phyloP scores from a whole-genome alignment of 768 basidiomycete species.

The Lactarius psammicola region DNA sequence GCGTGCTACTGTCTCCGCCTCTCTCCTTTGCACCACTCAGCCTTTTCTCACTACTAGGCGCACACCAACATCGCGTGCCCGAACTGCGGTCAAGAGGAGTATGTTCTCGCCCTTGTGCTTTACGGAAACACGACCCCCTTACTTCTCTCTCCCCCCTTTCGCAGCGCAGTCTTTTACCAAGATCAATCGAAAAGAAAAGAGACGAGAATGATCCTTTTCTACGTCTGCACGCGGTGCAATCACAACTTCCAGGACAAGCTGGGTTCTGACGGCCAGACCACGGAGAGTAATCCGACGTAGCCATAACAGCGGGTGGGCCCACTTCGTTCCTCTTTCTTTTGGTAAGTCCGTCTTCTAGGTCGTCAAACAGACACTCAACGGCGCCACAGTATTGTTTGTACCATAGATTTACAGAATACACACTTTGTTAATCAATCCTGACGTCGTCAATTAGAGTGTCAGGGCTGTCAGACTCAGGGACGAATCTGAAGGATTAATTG shows the following conservation, averaged over 20 bases:
- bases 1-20: conserved; percentile 28
- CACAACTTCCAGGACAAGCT: conserved; percentile 68
- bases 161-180: conserved; percentile 89
- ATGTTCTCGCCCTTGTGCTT: conserved; percentile 34
- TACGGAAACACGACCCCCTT: background rate
- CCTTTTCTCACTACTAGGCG: conserved; percentile 47
- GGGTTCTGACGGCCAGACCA: conserved; percentile 42
- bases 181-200: conserved; percentile 97
- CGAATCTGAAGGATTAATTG: background rate
- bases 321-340: background rate
- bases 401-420: conserved; percentile 3
- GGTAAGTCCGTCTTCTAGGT: background rate
- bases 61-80: conserved; percentile 85
- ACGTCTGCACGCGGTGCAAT: conserved; percentile 82
- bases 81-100: conserved; percentile 80
- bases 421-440: background rate
- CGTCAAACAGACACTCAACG: background rate
- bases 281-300: conserved; percentile 30
- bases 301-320: background rate
- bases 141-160: conserved; percentile 1
- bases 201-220: conserved; percentile 92
- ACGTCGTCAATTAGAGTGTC: background rate
- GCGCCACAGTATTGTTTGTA: conserved; percentile 1
- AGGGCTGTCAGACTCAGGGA: background rate
- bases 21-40: background rate